Percentiles rank a stretch among this genome's conserved stretches.
Conservation (phyloP, 108 stramenopile species). For the Hondaea fermentalgiana region DNA sequence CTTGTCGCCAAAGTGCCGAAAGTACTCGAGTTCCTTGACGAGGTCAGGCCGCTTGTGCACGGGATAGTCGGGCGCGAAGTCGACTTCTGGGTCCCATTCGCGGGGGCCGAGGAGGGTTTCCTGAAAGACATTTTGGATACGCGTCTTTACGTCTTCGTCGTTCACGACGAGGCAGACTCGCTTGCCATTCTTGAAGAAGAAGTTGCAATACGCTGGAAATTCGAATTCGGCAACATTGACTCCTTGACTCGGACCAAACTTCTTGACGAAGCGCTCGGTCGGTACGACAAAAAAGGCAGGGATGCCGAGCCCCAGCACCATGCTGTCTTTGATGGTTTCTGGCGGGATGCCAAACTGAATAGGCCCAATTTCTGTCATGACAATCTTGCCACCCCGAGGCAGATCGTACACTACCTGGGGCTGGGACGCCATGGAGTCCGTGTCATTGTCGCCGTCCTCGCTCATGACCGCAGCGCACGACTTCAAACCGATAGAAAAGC, state of each 20-base stretch:
- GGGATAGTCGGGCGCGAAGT: slow-evolving; percentile 69
- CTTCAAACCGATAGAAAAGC: too few species aligned
- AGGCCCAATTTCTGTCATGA: slow-evolving; percentile 23
- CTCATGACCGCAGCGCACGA: too few species aligned
- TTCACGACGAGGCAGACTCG: slow-evolving; percentile 27
- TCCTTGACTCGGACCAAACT: slow-evolving; percentile 24
- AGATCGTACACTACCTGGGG: background rate
- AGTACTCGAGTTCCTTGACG: slow-evolving; percentile 71
- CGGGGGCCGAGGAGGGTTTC: slow-evolving; percentile 33
- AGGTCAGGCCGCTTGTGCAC: slow-evolving; percentile 72
- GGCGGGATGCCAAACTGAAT: slow-evolving; percentile 37
- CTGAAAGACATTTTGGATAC: slow-evolving; percentile 31
- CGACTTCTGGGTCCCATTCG: slow-evolving; percentile 27
- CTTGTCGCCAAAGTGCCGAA: slow-evolving; percentile 68
- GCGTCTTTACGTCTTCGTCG: slow-evolving; percentile 15
- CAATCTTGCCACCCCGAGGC: slow-evolving; percentile 29
- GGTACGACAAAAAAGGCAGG: slow-evolving; percentile 32
- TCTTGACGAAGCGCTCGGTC: slow-evolving; percentile 21
- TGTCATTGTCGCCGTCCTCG: too few species aligned
- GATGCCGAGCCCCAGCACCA: slow-evolving; percentile 27
- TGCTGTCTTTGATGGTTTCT: slow-evolving; percentile 36
- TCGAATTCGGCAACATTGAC: slow-evolving; percentile 36
- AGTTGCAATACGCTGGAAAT: slow-evolving; percentile 37
- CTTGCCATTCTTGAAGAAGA: slow-evolving; percentile 15
- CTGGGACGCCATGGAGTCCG: too few species aligned